These are phyloP conservation scores for Lachancea dasiensis DNA, from an alignment of 805 yeast genomes.

Conservation along the genomic window DNA sequence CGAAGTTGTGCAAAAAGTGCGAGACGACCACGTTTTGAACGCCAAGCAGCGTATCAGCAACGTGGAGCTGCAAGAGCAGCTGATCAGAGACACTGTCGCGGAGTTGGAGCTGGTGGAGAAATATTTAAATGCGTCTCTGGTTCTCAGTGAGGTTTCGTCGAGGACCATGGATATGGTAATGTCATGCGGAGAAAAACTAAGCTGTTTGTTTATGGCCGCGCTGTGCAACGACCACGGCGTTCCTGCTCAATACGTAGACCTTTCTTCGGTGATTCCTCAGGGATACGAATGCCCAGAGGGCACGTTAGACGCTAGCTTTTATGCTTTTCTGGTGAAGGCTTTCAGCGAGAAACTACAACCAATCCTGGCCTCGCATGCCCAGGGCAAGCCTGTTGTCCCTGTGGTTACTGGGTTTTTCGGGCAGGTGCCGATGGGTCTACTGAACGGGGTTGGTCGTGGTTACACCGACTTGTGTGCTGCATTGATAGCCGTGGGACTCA, in stretches of 20 bases:
- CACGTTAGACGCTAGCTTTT: slow-evolving; percentile 64
- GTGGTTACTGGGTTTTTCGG: slow-evolving; percentile 97
- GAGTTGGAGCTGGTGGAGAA: slow-evolving; percentile 67
- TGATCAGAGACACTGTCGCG: slow-evolving; percentile 51
- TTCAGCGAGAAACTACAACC: slow-evolving; percentile 46
- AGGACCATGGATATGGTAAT: slow-evolving; percentile 85
- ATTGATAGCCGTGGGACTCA: slow-evolving; percentile 83
- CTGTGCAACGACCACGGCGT: slow-evolving; percentile 79
- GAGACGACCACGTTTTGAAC: slow-evolving; percentile 72
- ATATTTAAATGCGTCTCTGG: slow-evolving; percentile 77
- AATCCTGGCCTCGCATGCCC: slow-evolving; percentile 33
- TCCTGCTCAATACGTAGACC: slow-evolving; percentile 70
- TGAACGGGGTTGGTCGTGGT: slow-evolving; percentile 93
- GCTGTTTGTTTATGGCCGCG: slow-evolving; percentile 84
- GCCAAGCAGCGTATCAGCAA: slow-evolving; percentile 51
- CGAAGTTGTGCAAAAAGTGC: slow-evolving; percentile 56
- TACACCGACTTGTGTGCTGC: slow-evolving; percentile 98
- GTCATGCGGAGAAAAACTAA: slow-evolving; percentile 90
- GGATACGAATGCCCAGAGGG: slow-evolving; percentile 46
- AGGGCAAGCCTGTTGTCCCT: slow-evolving; percentile 51
- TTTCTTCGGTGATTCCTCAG: slow-evolving; percentile 64
- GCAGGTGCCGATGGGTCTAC: slow-evolving; percentile 87
- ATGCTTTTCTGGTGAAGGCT: slow-evolving; percentile 46
- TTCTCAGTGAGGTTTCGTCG: slow-evolving; percentile 86
- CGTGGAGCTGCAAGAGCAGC: slow-evolving; percentile 41